Evolutionary conservation across 2,329 filamentous ascomycete species (phyloP).

Genomic region (Sarocladium brachiariae): DNA sequence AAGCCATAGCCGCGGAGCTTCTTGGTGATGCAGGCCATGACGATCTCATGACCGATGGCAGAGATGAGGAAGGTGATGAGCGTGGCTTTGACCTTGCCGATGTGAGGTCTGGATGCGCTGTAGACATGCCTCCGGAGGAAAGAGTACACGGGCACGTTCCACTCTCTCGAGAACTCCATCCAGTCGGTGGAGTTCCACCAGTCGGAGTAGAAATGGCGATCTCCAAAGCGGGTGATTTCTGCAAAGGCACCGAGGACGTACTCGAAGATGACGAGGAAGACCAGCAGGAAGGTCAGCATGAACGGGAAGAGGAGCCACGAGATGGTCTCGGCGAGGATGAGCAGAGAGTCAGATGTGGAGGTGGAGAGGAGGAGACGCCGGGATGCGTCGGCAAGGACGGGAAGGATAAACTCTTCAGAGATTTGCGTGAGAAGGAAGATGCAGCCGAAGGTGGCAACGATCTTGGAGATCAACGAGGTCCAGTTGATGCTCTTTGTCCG

Average conservation of each 20-base stretch:
- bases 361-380: constrained; percentile 37
- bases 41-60: constrained; percentile 83
- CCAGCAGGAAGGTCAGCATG: constrained; percentile 89
- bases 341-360: constrained; percentile 54
- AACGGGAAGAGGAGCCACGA: constrained; percentile 92
- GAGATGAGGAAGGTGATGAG: constrained; percentile 87
- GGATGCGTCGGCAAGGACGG: constrained; percentile 70
- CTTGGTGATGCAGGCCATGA: constrained; percentile 97
- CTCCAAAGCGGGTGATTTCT: constrained; percentile 87
- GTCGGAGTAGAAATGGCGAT: constrained; percentile 84
- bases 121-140: constrained; percentile 96
- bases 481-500: constrained; percentile 69
- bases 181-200: constrained; percentile 78
- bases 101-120: constrained; percentile 67
- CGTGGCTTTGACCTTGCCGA: constrained; percentile 72
- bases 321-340: constrained; percentile 84
- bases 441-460: constrained; percentile 85
- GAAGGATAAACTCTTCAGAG: constrained; percentile 92
- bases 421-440: constrained; percentile 90
- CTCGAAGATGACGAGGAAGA: constrained; percentile 98
- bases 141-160: constrained; percentile 96
- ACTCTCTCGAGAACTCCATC: constrained; percentile 93
- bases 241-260: constrained; percentile 92
- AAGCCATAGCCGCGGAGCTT: constrained; percentile 94
- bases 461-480: constrained; percentile 76